Percentiles rank a stretch among this genome's conserved stretches.
Evolutionary conservation across 2,329 filamentous ascomycete species (phyloP).

Genomic region (Nemania serpens): DNA sequence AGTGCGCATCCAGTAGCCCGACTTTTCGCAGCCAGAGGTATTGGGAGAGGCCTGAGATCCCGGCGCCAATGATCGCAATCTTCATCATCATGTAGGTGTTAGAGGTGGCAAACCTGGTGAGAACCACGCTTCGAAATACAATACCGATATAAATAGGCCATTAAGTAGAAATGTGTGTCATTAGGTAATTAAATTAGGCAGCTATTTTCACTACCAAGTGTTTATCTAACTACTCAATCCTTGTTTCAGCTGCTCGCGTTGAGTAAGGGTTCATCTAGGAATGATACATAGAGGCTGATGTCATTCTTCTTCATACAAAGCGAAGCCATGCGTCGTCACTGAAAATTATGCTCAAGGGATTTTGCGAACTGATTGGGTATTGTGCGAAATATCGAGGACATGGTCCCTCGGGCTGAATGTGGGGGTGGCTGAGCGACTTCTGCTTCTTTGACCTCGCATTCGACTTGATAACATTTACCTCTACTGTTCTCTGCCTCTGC

Average conservation of each 20-base stretch:
- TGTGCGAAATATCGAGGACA: too few relatives aligned
- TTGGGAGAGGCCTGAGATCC: constrained; percentile 23
- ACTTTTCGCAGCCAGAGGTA: constrained; percentile 22
- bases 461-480: too few relatives aligned
- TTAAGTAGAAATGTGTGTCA: neutral
- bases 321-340: too few relatives aligned
- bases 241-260: neutral
- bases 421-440: too few relatives aligned
- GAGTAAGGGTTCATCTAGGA: too few relatives aligned
- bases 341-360: too few relatives aligned
- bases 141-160: neutral
- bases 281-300: too few relatives aligned
- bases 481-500: too few relatives aligned
- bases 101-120: neutral
- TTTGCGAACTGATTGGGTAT: too few relatives aligned
- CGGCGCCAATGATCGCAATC: constrained; percentile 24
- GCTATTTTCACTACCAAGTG: neutral
- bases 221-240: neutral
- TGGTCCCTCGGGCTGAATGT: too few relatives aligned
- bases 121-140: neutral
- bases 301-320: too few relatives aligned
- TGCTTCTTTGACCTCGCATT: too few relatives aligned
- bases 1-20: constrained; percentile 14
- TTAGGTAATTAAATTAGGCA: neutral
- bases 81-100: constrained; percentile 8